Percentiles rank a stretch among this genome's conserved stretches.
These are phyloP conservation scores for Alternaria sp. DNA, from an alignment of 2,329 filamentous ascomycete genomes.

Conservation along the genomic window DNA sequence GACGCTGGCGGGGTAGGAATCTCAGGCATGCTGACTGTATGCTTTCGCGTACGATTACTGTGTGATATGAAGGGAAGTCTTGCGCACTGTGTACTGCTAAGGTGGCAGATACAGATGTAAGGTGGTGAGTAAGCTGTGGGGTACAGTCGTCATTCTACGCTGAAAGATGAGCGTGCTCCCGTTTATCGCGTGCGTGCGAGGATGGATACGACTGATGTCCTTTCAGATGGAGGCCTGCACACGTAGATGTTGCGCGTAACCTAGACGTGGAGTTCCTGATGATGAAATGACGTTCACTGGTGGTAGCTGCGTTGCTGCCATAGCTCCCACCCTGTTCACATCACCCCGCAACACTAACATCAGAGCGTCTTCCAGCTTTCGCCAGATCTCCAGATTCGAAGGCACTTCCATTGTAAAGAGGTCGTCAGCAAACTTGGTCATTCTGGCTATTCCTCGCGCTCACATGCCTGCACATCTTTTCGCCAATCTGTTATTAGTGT, in stretches of 20 bases:
- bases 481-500: background rate
- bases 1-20: conserved; percentile 60
- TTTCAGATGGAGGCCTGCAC: background rate
- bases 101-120: conserved; percentile 18
- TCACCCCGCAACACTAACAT: conserved; percentile 2
- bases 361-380: background rate
- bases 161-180: background rate
- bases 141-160: conserved; percentile 28
- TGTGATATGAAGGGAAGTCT: background rate
- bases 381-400: background rate
- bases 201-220: background rate
- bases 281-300: conserved; percentile 10
- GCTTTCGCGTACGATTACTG: background rate
- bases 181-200: background rate
- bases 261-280: background rate
- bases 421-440: background rate
- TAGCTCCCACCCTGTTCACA: background rate
- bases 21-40: conserved; percentile 21
- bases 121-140: conserved; percentile 25
- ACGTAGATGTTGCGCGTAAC: background rate
- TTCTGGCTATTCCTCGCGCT: background rate
- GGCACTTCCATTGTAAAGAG: background rate
- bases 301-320: background rate
- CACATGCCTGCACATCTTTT: background rate
- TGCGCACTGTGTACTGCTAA: conserved; percentile 11